phyloP scores from a whole-genome alignment of 1,139 yeast genomes.

The Candida dubliniensis region DNA sequence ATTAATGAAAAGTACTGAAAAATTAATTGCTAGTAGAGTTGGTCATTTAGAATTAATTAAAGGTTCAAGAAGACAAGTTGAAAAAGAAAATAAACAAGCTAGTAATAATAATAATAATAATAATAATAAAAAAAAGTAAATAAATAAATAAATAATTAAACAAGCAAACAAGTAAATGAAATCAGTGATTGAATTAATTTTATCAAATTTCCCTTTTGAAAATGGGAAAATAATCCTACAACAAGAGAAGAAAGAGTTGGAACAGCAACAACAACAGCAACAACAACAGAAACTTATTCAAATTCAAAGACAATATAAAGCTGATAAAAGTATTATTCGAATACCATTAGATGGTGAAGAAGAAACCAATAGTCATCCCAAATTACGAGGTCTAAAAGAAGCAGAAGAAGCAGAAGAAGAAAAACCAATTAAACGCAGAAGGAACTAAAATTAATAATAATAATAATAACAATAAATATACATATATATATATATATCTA shows the following conservation, averaged over 20 bases:
- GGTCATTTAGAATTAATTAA: conserved; percentile 93
- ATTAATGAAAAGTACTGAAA: conserved; percentile 74
- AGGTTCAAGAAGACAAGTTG: conserved; percentile 87
- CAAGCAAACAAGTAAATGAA: conserved; percentile 9
- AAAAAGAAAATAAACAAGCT: conserved; percentile 47
- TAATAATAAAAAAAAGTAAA: conserved; percentile 12
- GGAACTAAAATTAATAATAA: conserved; percentile 2
- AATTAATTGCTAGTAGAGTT: conserved; percentile 79
- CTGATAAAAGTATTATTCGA: not conserved
- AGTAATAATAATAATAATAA: too few relatives aligned
- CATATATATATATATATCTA: conserved; percentile 1
- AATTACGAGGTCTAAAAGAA: conserved; percentile 31
- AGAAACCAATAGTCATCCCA: conserved; percentile 21
- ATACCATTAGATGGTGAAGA: conserved; percentile 7
- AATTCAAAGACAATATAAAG: conserved; percentile 1
- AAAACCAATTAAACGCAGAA: conserved; percentile 12
- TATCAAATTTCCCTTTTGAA: conserved; percentile 18
- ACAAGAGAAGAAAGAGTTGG: not conserved
- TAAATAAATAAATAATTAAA: too few relatives aligned
- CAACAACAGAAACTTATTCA: not conserved
- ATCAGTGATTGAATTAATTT: conserved; percentile 14
- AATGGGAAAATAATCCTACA: not conserved
- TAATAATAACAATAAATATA: too few relatives aligned
- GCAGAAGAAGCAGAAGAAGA: conserved; percentile 21
- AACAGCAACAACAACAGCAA: not conserved